Evolutionary conservation across 768 basidiomycete genomes (phyloP).

Genomic region (Pleurotus pulmonarius): DNA sequence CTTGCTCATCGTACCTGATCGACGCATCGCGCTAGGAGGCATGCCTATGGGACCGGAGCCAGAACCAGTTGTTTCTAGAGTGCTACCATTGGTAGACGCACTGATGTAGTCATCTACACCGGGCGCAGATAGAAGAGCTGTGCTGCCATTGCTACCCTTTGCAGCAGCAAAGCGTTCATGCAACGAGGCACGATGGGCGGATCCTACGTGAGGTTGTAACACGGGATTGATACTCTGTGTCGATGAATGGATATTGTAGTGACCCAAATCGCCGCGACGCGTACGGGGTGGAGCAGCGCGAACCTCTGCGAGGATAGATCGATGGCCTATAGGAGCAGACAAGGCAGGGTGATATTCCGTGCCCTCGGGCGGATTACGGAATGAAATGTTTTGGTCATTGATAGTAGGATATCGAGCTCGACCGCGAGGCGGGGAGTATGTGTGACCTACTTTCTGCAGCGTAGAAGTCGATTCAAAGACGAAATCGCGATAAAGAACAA

Average conservation of each 20-base stretch:
- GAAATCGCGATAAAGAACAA: background rate
- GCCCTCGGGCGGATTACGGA: conserved; percentile 49
- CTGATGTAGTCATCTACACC: conserved; percentile 11
- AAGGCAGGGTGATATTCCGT: conserved; percentile 38
- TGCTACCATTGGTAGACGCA: conserved; percentile 3
- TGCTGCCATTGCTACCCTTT: background rate
- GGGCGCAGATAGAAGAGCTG: background rate
- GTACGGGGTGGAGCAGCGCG: conserved; percentile 45
- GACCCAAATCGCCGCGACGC: background rate
- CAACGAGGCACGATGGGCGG: conserved; percentile 14
- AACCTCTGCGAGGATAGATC: conserved; percentile 68
- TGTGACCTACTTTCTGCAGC: conserved; percentile 47
- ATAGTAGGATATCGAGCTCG: conserved; percentile 25
- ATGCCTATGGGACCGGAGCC: background rate
- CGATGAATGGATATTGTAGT: background rate
- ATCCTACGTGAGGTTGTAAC: conserved; percentile 19
- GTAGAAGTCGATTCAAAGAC: conserved; percentile 9
- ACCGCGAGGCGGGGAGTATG: conserved; percentile 24
- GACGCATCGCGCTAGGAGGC: background rate
- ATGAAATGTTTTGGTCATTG: conserved; percentile 36
- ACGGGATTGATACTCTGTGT: conserved; percentile 24
- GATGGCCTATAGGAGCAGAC: conserved; percentile 65
- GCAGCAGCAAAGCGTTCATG: conserved; percentile 8
- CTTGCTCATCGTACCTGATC: conserved; percentile 43
- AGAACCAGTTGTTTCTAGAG: background rate